Conservation (phyloP, 78 protist species). For the Andalucia godoyi region DNA sequence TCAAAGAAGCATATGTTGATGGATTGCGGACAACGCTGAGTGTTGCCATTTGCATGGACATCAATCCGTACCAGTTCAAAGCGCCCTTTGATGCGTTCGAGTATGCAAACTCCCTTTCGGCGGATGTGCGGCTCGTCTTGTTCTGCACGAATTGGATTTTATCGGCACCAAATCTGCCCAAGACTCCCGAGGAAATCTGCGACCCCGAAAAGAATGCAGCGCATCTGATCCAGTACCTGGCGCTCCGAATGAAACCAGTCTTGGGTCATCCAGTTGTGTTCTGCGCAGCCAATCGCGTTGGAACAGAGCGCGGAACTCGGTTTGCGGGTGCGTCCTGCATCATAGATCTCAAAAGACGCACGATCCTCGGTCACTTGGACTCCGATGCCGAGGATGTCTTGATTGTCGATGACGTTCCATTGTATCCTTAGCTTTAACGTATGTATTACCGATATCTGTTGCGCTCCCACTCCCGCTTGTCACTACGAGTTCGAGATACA, state of each 20-base stretch:
- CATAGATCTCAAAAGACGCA: too few relatives aligned
- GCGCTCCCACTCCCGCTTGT: too few relatives aligned
- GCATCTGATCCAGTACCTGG: background rate
- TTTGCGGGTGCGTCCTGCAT: background rate
- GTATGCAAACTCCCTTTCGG: background rate
- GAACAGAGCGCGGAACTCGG: background rate
- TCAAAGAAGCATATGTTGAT: too few relatives aligned
- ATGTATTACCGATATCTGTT: too few relatives aligned
- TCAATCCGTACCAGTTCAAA: slow-evolving; percentile 15
- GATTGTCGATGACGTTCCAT: too few relatives aligned
- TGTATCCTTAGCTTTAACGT: too few relatives aligned
- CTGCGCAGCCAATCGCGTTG: background rate
- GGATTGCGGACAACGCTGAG: too few relatives aligned
- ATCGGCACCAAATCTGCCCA: too few relatives aligned
- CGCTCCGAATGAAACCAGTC: background rate
- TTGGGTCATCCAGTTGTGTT: background rate
- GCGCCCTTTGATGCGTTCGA: slow-evolving; percentile 20
- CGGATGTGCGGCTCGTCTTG: background rate
- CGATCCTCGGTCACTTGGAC: too few relatives aligned
- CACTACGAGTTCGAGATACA: too few relatives aligned
- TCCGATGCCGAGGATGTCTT: too few relatives aligned
- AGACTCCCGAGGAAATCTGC: background rate
- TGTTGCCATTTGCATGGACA: slow-evolving; percentile 31
- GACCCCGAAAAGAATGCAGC: background rate
- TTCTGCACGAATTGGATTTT: background rate